Evolutionary conservation across 2,329 filamentous ascomycete species (phyloP).

Genomic region (Xylariaceae sp.): DNA sequence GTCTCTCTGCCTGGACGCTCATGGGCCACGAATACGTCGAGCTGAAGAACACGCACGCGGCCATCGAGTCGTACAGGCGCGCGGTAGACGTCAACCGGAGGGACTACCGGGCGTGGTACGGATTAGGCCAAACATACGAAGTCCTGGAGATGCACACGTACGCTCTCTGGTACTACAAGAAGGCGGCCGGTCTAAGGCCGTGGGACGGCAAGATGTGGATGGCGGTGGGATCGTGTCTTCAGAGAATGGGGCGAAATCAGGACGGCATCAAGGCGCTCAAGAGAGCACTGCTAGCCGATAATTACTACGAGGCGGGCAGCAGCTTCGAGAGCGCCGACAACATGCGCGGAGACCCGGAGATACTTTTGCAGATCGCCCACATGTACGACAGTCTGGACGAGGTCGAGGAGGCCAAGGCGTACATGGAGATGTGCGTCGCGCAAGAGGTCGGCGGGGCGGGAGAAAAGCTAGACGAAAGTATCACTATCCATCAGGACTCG

Average conservation of each 20-base stretch:
- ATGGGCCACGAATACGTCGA: conserved; percentile 99
- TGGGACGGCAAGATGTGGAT: conserved; percentile 99
- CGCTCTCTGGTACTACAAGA: conserved; percentile 95
- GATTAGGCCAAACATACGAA: conserved; percentile 93
- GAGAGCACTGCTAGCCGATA: conserved; percentile 80
- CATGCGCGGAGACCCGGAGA: conserved; percentile 69
- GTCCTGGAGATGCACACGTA: conserved; percentile 98
- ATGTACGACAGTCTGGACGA: conserved; percentile 81
- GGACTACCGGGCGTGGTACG: conserved; percentile 97
- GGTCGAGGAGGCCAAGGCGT: conserved; percentile 74
- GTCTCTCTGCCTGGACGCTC: conserved; percentile 91
- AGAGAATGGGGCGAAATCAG: conserved; percentile 79
- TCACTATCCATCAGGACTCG: conserved; percentile 53
- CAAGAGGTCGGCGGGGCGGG: conserved; percentile 70
- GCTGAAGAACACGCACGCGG: conserved; percentile 96
- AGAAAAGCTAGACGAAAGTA: conserved; percentile 40
- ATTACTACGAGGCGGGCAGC: conserved; percentile 68
- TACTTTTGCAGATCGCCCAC: conserved; percentile 80
- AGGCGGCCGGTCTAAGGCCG: conserved; percentile 84
- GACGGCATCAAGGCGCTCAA: conserved; percentile 96
- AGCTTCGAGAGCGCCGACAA: conserved; percentile 46
- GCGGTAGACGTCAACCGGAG: conserved; percentile 94
- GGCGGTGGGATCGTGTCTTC: conserved; percentile 85
- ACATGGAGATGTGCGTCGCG: conserved; percentile 93
- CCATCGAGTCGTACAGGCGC: conserved; percentile 92